Evolutionary conservation across 2,329 filamentous ascomycete species (phyloP).

Genomic region (Dactylellina parvicollis): DNA sequence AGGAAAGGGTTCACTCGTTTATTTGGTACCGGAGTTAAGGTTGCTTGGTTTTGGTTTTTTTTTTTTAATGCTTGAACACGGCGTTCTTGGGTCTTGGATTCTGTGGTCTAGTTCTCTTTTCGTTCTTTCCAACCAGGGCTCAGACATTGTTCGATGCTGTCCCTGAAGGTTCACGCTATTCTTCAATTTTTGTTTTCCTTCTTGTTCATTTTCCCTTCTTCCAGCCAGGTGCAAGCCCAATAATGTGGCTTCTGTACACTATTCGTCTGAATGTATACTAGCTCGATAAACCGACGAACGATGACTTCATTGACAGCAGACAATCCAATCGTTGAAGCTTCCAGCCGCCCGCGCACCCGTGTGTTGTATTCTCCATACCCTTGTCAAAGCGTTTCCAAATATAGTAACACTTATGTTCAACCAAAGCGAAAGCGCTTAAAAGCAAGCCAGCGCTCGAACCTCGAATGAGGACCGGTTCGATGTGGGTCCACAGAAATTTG

Average conservation of each 20-base stretch:
- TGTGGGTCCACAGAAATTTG: too few species aligned
- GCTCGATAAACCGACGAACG: neutral
- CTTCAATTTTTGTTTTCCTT: neutral
- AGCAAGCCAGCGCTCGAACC: too few species aligned
- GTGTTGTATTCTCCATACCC: constrained; percentile 22
- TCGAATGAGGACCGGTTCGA: too few species aligned
- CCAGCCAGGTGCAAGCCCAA: neutral
- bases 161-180: neutral
- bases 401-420: constrained; percentile 19
- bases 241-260: neutral
- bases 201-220: neutral
- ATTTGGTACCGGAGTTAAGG: neutral
- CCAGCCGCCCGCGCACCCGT: neutral
- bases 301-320: neutral
- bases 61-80: neutral
- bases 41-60: neutral
- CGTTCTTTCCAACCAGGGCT: neutral
- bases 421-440: constrained; percentile 47
- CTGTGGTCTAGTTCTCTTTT: constrained; percentile 1
- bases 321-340: neutral
- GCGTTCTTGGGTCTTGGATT: neutral
- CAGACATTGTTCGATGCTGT: constrained; percentile 22
- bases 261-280: neutral
- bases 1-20: neutral
- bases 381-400: constrained; percentile 9